Evolutionary conservation across 2,329 filamentous ascomycete genomes (phyloP).

Genomic region (Fusarium sp.): DNA sequence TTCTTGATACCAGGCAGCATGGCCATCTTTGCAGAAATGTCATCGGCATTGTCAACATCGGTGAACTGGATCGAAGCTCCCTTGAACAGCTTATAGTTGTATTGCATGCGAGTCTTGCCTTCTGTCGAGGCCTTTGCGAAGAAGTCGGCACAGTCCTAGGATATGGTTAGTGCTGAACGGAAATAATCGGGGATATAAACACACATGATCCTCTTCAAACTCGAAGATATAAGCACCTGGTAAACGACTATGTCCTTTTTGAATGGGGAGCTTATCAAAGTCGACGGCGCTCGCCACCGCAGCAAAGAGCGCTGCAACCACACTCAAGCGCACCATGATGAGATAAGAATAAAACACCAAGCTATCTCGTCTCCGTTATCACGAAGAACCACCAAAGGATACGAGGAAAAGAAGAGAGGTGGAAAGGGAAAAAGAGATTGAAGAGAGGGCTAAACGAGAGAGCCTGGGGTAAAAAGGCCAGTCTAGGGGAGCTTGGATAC

Average conservation of each 20-base stretch:
- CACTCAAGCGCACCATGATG: slow-evolving; percentile 54
- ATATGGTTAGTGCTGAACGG: not conserved
- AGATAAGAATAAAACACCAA: not conserved
- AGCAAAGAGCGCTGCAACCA: slow-evolving; percentile 54
- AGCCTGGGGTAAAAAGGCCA: slow-evolving; percentile 6
- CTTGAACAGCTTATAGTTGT: slow-evolving; percentile 66
- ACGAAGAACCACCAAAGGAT: slow-evolving; percentile 11
- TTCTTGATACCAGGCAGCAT: slow-evolving; percentile 60
- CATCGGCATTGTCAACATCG: slow-evolving; percentile 59
- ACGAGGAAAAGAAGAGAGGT: slow-evolving; percentile 3
- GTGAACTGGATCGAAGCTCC: slow-evolving; percentile 67
- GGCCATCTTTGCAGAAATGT: slow-evolving; percentile 57
- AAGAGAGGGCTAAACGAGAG: slow-evolving; percentile 7
- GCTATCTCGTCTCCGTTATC: slow-evolving; percentile 23
- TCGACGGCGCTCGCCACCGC: slow-evolving; percentile 49
- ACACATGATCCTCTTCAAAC: slow-evolving; percentile 63
- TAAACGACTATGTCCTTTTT: slow-evolving; percentile 48
- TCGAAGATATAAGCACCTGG: slow-evolving; percentile 67
- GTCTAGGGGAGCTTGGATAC: slow-evolving; percentile 3
- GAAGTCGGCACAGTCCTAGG: slow-evolving; percentile 36
- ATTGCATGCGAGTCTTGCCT: slow-evolving; percentile 61
- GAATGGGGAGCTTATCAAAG: slow-evolving; percentile 43
- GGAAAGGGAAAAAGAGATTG: not conserved
- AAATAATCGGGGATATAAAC: slow-evolving; percentile 11
- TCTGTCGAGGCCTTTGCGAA: slow-evolving; percentile 39